Percentiles rank a stretch among this genome's conserved stretches.
Evolutionary conservation across 2,329 filamentous ascomycete species (phyloP).

Genomic region (Zarea fungicola): DNA sequence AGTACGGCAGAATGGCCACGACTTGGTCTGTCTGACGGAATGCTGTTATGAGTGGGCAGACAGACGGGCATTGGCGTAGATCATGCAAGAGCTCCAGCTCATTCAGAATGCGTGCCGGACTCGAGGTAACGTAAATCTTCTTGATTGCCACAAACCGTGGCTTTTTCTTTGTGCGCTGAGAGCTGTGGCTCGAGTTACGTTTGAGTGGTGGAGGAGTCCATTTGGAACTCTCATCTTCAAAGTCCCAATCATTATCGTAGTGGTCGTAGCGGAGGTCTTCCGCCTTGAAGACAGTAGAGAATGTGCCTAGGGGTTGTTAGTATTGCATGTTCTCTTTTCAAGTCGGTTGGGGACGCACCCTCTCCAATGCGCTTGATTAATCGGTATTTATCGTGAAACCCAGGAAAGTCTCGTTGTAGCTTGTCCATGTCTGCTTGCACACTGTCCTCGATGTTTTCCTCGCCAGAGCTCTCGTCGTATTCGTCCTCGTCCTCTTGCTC

Average conservation of each 20-base stretch:
- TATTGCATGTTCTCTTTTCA: background rate
- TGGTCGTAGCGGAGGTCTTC: constrained; percentile 83
- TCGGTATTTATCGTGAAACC: constrained; percentile 77
- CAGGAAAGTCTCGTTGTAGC: constrained; percentile 75
- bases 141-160: constrained; percentile 92
- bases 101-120: constrained; percentile 87
- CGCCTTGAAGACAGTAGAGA: constrained; percentile 98
- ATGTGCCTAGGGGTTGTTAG: constrained; percentile 64
- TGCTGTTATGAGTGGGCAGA: constrained; percentile 95
- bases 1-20: constrained; percentile 90
- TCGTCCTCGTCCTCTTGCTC: constrained; percentile 33
- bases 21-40: constrained; percentile 94
- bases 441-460: constrained; percentile 59
- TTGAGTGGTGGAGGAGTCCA: constrained; percentile 67
- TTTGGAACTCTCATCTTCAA: constrained; percentile 59
- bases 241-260: constrained; percentile 84
- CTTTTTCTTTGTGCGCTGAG: constrained; percentile 25
- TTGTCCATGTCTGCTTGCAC: constrained; percentile 84
- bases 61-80: constrained; percentile 72
- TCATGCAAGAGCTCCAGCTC: constrained; percentile 92
- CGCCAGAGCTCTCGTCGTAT: constrained; percentile 45
- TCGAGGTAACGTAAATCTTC: constrained; percentile 98
- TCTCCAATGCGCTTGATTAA: constrained; percentile 96
- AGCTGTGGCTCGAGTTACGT: constrained; percentile 35
- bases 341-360: constrained; percentile 50